Percentiles rank a stretch among this genome's conserved stretches.
Conservation (phyloP, 202 grass and related monocot species). For the Brachypodium distachyon region DNA sequence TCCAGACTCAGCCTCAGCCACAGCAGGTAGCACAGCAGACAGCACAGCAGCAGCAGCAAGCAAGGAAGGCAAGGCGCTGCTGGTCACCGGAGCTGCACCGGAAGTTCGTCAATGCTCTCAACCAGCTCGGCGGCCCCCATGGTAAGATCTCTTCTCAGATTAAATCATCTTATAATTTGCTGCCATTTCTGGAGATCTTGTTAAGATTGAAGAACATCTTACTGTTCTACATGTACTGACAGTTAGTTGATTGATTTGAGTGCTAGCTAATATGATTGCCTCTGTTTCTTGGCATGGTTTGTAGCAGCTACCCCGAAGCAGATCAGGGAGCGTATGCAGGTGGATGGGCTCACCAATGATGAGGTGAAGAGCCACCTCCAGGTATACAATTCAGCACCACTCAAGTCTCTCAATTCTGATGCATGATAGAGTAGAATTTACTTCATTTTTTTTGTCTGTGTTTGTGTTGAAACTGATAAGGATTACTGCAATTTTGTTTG, state of each 20-base stretch:
- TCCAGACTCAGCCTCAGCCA: constrained; percentile 8
- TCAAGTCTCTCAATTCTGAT: neutral
- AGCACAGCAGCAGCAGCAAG: constrained; percentile 34
- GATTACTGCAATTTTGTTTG: neutral
- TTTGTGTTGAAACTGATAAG: neutral
- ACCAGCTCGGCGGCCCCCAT: constrained; percentile 57
- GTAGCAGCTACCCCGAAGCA: constrained; percentile 84
- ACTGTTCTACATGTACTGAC: neutral
- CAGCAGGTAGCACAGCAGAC: constrained; percentile 21
- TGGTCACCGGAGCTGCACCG: constrained; percentile 72
- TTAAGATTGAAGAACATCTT: neutral
- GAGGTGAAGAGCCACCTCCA: constrained; percentile 93
- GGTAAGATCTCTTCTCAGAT: constrained; percentile 19
- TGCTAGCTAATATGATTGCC: neutral
- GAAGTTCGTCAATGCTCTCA: constrained; percentile 45
- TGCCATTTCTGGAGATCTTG: neutral
- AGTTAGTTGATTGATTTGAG: neutral
- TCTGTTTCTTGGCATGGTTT: neutral
- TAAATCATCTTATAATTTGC: neutral
- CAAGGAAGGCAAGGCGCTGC: constrained; percentile 57
- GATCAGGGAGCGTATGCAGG: constrained; percentile 75
- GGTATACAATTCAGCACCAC: constrained; percentile 35
- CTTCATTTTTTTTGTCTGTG: no score
- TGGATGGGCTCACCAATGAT: constrained; percentile 77
- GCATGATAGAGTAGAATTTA: neutral